Percentiles rank a stretch among this genome's conserved stretches.
phyloP scores from a whole-genome alignment of 169 alveolate genomes.

The Ichthyophthirius multifiliis region DNA sequence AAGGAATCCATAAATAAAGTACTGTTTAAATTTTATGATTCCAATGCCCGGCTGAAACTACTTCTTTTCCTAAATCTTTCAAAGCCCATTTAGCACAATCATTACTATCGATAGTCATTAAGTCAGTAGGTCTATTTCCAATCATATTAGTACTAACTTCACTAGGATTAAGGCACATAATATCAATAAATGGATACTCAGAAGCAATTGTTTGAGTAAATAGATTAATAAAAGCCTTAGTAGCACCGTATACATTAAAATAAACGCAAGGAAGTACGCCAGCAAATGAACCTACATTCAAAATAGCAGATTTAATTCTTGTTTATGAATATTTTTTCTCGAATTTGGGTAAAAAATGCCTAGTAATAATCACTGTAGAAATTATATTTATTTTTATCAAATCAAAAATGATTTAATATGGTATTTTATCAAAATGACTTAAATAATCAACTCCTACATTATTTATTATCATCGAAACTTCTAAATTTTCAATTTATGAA shows the following conservation, averaged over 20 bases:
- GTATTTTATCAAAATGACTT: conserved; percentile 1
- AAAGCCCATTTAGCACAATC: conserved; percentile 25
- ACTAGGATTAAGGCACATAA: background rate
- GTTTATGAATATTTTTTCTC: background rate
- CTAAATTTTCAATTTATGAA: background rate
- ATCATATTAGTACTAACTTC: conserved; percentile 21
- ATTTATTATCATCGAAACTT: conserved; percentile 13
- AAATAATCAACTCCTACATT: conserved; percentile 35
- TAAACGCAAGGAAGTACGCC: conserved; percentile 21
- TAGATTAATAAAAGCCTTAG: conserved; percentile 6
- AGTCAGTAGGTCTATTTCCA: conserved; percentile 20
- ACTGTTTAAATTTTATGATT: background rate
- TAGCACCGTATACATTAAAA: conserved; percentile 8
- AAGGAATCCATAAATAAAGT: background rate
- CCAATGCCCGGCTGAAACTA: background rate
- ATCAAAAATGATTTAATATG: conserved; percentile 5
- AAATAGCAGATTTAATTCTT: conserved; percentile 24
- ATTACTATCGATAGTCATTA: conserved; percentile 6
- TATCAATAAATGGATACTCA: conserved; percentile 5
- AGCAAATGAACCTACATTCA: conserved; percentile 32
- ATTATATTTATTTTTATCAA: conserved; percentile 6
- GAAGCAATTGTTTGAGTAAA: background rate
- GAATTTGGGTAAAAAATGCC: background rate
- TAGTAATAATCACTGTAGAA: conserved; percentile 2
- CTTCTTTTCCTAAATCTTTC: conserved; percentile 3